Evolutionary conservation across 305 asterid genomes (phyloP), one percentile per base, ranked within the genome.

Genomic region (Solanum hybrid): DNA sequence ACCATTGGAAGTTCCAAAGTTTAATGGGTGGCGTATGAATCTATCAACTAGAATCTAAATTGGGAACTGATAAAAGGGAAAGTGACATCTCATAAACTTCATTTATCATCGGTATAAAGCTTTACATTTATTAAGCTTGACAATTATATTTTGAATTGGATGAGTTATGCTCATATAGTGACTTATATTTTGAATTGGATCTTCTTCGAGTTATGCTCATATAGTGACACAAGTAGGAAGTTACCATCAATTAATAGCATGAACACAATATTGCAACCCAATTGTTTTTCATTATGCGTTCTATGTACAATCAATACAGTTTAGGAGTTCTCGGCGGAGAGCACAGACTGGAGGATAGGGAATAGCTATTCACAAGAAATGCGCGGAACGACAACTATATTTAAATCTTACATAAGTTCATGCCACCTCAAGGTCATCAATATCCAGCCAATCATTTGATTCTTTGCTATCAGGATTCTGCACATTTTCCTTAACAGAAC

Each of bases 361-460:
- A 91, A 37, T 71, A 88, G 73, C 88, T 93, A 92, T 93, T 92
- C 95, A 93, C 95, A 78, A 89, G 85, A 86, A 73, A 89, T 88
- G 80, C 86, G 89, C 73, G 13, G 88, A 42, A 71, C 35, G 14
- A 80, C 26, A 39, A 39, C 34, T 33, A 39, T 57, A 29, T 34
- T 61, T 51, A 28, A 88, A 88, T 85, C 91, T 84, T 75, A 61
- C 89, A 89, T 20, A 86, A 91, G 42, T 90, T 94, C 94, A 94
- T 88, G 94, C 92, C 87, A 91, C 97, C 79, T 92, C 94, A 90
- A 93, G 93, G 93, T 95, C 97, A 91, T 93, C 97, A 42, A 94
- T 89, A 90, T 94, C 96, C 46, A 93, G 95, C 98, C 96, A 94
- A 90, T 94, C 96, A 75, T 92, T 94, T 40, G 98, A 89, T 90